A percentile compares a stretch with the other conserved stretches of the same genome.
Conservation (phyloP, 2,329 filamentous ascomycete species). For the Fusarium pseudograminearum region DNA sequence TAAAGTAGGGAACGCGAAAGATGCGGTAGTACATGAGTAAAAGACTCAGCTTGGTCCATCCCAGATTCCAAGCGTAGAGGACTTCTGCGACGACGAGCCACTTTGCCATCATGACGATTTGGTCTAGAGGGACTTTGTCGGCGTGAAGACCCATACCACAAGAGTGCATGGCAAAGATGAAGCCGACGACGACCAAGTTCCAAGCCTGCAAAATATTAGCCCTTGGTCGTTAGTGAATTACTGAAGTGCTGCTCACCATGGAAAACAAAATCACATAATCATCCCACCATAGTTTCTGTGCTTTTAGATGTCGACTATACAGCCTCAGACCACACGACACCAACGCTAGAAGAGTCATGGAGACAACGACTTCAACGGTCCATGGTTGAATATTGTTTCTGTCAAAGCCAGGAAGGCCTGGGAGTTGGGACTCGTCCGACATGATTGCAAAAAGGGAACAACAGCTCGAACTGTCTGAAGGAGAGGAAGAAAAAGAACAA, state of each 20-base stretch:
- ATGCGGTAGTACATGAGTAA: conserved; percentile 66
- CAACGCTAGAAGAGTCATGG: conserved; percentile 57
- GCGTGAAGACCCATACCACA: conserved; percentile 62
- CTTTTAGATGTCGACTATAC: conserved; percentile 56
- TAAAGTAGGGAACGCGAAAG: conserved; percentile 60
- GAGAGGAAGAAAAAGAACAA: background rate
- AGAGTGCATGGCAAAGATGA: conserved; percentile 62
- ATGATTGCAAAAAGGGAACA: conserved; percentile 6
- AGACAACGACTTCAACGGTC: conserved; percentile 55
- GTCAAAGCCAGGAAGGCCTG: conserved; percentile 42
- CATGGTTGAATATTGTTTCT: conserved; percentile 57
- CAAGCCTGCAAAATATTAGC: conserved; percentile 50
- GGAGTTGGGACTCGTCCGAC: conserved; percentile 37
- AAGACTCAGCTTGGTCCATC: conserved; percentile 63
- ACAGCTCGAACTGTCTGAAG: background rate
- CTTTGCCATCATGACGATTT: conserved; percentile 61
- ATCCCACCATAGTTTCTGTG: conserved; percentile 63
- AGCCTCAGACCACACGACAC: conserved; percentile 56
- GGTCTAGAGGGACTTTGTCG: conserved; percentile 50
- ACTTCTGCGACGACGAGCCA: conserved; percentile 62
- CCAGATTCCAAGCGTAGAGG: conserved; percentile 61
- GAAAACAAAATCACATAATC: conserved; percentile 63
- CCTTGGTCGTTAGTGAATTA: too few species aligned
- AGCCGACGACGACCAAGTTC: conserved; percentile 59
- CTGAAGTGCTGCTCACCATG: conserved; percentile 52